These are phyloP conservation scores for Geoglossum cookeanum DNA, from an alignment of 2,329 filamentous ascomycete species.

Conservation along the genomic window DNA sequence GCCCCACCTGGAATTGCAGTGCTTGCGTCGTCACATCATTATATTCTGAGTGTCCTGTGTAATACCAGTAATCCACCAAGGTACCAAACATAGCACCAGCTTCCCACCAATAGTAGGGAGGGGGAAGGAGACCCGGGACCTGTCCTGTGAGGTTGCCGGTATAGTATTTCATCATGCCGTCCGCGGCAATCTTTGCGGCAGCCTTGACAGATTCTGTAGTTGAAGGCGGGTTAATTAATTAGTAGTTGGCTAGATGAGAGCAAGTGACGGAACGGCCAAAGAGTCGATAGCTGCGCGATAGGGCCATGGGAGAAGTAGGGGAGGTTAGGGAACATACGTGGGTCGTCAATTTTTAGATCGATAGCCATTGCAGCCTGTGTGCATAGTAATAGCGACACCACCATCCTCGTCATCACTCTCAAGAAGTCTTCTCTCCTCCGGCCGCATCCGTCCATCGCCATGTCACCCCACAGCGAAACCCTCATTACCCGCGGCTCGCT, in stretches of 20 bases:
- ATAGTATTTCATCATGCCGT: constrained; percentile 32
- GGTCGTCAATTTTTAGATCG: constrained; percentile 17
- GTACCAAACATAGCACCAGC: constrained; percentile 11
- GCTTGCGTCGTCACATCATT: constrained; percentile 22
- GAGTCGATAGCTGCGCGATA: neutral
- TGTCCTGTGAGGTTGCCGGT: constrained; percentile 18
- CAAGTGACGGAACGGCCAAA: too few relatives aligned
- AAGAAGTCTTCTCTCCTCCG: neutral
- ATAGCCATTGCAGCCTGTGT: constrained; percentile 14
- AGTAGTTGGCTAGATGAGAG: neutral
- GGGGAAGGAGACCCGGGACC: constrained; percentile 9
- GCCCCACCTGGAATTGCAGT: constrained; percentile 24
- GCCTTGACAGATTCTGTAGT: constrained; percentile 29
- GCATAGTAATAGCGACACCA: constrained; percentile 12
- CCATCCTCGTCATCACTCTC: neutral
- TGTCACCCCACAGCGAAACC: neutral
- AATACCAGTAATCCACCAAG: constrained; percentile 42
- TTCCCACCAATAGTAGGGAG: constrained; percentile 13
- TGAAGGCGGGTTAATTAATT: neutral
- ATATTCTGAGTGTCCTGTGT: constrained; percentile 30
- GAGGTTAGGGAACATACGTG: constrained; percentile 14
- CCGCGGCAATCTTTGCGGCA: constrained; percentile 30
- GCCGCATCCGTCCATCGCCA: neutral
- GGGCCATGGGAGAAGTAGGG: neutral
- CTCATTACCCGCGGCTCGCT: neutral